A percentile compares a stretch with the other conserved stretches of the same genome.
Evolutionary conservation across 2,329 filamentous ascomycete species (phyloP).

Genomic region (Talaromyces sp.): DNA sequence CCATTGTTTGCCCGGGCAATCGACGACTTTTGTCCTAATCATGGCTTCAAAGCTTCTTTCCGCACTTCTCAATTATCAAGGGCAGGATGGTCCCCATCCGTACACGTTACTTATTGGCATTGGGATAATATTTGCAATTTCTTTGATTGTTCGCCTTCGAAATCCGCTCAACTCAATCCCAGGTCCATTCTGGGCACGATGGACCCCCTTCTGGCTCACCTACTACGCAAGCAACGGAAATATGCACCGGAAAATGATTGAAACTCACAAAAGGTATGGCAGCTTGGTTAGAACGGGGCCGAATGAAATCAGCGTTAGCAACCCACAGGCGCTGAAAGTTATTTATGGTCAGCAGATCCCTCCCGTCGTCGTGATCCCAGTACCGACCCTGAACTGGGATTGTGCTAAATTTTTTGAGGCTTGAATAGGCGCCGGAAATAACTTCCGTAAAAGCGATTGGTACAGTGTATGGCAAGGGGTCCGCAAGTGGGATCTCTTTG

Average conservation of each 20-base stretch:
- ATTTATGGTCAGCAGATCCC: neutral
- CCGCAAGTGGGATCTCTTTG: slow-evolving; percentile 37
- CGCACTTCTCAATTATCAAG: neutral
- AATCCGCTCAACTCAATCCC: neutral
- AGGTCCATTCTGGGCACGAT: neutral
- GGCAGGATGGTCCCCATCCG: neutral
- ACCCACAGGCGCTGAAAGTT: neutral
- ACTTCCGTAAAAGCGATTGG: slow-evolving; percentile 39
- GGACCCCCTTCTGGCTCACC: neutral
- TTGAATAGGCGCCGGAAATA: slow-evolving; percentile 29
- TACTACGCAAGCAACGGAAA: neutral
- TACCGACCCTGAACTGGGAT: neutral
- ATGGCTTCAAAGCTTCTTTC: neutral
- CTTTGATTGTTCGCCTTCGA: neutral
- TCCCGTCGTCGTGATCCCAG: neutral
- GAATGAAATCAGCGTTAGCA: neutral
- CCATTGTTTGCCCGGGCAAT: neutral
- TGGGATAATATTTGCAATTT: neutral
- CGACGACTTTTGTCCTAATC: neutral
- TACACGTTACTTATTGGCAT: neutral
- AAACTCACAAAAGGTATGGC: neutral
- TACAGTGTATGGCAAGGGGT: slow-evolving; percentile 38
- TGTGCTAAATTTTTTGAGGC: neutral
- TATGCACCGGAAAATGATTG: neutral
- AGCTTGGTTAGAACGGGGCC: neutral